A percentile compares a stretch with the other conserved stretches of the same genome.
These are phyloP conservation scores for Leccinum disarticulatum DNA, from an alignment of 768 basidiomycete genomes.

Conservation along the genomic window DNA sequence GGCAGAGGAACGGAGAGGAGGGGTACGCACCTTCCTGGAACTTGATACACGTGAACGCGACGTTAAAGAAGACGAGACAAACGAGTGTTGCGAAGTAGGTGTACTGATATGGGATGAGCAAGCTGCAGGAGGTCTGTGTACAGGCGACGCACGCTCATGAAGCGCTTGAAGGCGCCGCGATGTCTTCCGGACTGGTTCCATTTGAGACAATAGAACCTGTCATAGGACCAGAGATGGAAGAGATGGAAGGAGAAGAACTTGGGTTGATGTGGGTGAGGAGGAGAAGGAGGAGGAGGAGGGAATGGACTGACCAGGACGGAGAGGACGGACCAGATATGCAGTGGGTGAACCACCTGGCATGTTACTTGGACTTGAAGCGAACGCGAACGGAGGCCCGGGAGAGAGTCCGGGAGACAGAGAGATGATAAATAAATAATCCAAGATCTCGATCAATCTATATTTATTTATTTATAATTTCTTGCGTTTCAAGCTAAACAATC, in stretches of 20 bases:
- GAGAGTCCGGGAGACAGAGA: no score
- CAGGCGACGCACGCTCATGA: conserved; percentile 75
- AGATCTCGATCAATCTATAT: conserved; percentile 8
- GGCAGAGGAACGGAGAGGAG: neutral
- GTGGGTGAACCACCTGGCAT: conserved; percentile 77
- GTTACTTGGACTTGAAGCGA: conserved; percentile 8
- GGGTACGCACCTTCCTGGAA: conserved; percentile 62
- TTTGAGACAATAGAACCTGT: conserved; percentile 69
- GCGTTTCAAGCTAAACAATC: conserved; percentile 22
- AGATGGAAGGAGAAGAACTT: conserved; percentile 72
- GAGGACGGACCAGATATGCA: conserved; percentile 73
- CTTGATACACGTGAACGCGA: conserved; percentile 64
- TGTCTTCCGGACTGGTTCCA: conserved; percentile 71
- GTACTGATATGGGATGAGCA: conserved; percentile 49
- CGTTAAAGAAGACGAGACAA: conserved; percentile 61
- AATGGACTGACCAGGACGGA: conserved; percentile 52
- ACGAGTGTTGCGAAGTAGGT: conserved; percentile 75
- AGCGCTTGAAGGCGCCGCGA: conserved; percentile 81
- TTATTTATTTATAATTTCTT: neutral
- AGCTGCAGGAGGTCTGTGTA: neutral
- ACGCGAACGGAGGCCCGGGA: neutral
- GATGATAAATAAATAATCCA: conserved; percentile 2
- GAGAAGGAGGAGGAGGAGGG: no score
- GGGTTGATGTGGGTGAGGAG: conserved; percentile 1
- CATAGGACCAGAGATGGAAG: conserved; percentile 79